These are phyloP conservation scores for Trichoderma sp. DNA, from an alignment of 2,329 filamentous ascomycete species.

Conservation along the genomic window DNA sequence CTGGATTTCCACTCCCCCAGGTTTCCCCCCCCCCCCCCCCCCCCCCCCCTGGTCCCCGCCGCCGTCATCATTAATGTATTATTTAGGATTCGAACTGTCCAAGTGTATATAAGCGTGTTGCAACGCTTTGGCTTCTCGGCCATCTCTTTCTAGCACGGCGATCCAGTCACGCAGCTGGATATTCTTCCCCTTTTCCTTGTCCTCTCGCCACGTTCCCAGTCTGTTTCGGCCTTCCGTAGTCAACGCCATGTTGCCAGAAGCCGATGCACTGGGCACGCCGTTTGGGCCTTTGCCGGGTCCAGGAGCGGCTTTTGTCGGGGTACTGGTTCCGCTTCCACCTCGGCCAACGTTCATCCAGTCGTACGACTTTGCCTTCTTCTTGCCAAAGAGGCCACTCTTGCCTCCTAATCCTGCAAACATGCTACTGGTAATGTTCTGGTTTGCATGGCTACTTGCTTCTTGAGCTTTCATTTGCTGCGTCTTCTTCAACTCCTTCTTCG, in stretches of 20 bases:
- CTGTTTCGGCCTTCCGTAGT: slow-evolving; percentile 62
- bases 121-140: slow-evolving; percentile 64
- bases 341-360: slow-evolving; percentile 67
- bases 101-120: slow-evolving; percentile 59
- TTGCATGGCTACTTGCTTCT: slow-evolving; percentile 76
- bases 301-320: slow-evolving; percentile 45
- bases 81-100: slow-evolving; percentile 51
- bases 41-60: slow-evolving; percentile 22
- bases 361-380: slow-evolving; percentile 69
- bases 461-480: slow-evolving; percentile 74
- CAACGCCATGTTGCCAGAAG: slow-evolving; percentile 44
- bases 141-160: slow-evolving; percentile 76
- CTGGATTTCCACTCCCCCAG: neutral
- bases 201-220: slow-evolving; percentile 76
- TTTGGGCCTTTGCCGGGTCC: slow-evolving; percentile 40
- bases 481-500: slow-evolving; percentile 84
- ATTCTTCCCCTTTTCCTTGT: slow-evolving; percentile 71
- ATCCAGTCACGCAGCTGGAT: slow-evolving; percentile 87
- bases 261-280: slow-evolving; percentile 37
- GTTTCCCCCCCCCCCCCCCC: slow-evolving; percentile 27
- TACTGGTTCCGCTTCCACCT: slow-evolving; percentile 56
- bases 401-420: slow-evolving; percentile 69
- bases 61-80: slow-evolving; percentile 28
- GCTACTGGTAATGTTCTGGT: slow-evolving; percentile 80
- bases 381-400: slow-evolving; percentile 57